Percentiles rank a stretch among this genome's conserved stretches.
Evolutionary conservation across 345 rosid genomes (phyloP).

Genomic region (Eucalyptus sp.): DNA sequence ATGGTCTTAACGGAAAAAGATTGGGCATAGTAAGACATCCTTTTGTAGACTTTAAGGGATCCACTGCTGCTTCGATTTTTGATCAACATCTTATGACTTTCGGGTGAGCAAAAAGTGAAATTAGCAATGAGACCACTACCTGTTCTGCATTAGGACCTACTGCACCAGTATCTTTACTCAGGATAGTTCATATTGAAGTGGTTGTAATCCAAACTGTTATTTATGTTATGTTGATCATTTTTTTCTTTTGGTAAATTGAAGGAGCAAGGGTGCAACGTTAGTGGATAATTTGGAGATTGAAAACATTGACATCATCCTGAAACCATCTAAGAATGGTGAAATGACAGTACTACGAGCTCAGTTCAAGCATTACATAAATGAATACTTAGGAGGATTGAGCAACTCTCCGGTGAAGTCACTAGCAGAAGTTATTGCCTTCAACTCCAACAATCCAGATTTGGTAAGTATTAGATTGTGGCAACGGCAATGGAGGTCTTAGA

Average conservation of each 20-base stretch:
- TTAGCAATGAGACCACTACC: background rate
- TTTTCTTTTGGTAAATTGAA: background rate
- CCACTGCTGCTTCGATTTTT: background rate
- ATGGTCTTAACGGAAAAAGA: constrained; percentile 8
- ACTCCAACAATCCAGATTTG: constrained; percentile 11
- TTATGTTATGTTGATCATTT: background rate
- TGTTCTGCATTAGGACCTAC: background rate
- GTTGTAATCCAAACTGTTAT: background rate
- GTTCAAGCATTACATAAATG: constrained; percentile 19
- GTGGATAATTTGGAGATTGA: constrained; percentile 12
- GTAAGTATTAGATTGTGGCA: constrained; percentile 3
- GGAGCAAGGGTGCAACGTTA: constrained; percentile 8
- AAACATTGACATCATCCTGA: background rate
- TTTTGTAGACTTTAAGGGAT: background rate
- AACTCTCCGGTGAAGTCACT: constrained; percentile 22
- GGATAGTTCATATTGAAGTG: background rate
- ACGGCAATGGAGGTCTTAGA: background rate
- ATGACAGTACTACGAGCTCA: background rate
- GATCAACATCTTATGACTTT: background rate
- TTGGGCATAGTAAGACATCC: constrained; percentile 11
- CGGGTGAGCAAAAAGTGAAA: background rate
- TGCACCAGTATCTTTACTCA: background rate
- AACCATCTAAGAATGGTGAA: background rate
- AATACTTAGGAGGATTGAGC: constrained; percentile 12
- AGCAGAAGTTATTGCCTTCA: constrained; percentile 19